phyloP scores from a whole-genome alignment of 441 rosid species.

The Populus trichocarpa region DNA sequence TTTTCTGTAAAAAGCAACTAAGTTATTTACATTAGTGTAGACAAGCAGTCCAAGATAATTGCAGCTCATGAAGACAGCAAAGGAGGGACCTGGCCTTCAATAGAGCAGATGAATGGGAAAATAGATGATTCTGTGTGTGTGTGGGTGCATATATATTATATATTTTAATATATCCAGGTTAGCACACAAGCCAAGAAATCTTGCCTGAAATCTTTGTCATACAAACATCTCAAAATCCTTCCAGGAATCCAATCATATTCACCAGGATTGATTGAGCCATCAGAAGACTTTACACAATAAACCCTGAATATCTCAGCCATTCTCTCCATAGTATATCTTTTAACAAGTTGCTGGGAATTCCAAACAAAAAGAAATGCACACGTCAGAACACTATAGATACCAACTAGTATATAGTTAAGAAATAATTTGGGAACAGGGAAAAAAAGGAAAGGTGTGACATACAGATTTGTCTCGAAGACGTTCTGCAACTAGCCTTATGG shows the following conservation, averaged over 20 bases:
- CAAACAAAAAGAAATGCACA: not conserved
- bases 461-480: slow-evolving; percentile 98
- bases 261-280: slow-evolving; percentile 40
- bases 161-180: not conserved
- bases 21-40: not conserved
- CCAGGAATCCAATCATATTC: slow-evolving; percentile 98
- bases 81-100: not conserved
- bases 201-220: slow-evolving; percentile 96
- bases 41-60: not conserved
- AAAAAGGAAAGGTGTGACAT: slow-evolving; percentile 30
- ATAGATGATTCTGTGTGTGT: not conserved
- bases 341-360: slow-evolving; percentile 70
- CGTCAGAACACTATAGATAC: slow-evolving; percentile 12
- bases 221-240: slow-evolving; percentile 88
- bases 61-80: not conserved
- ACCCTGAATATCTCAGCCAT: slow-evolving; percentile 76
- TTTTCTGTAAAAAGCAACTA: not conserved
- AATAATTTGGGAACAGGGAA: slow-evolving; percentile 15
- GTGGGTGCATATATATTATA: not conserved
- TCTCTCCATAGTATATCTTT: slow-evolving; percentile 90
- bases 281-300: slow-evolving; percentile 52
- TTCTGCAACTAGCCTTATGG: slow-evolving; percentile 80
- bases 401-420: slow-evolving; percentile 8
- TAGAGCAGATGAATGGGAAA: not conserved
- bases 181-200: slow-evolving; percentile 9